Conservation (phyloP, 139 green algal genomes). For the Chlorokybus atmophyticus region DNA sequence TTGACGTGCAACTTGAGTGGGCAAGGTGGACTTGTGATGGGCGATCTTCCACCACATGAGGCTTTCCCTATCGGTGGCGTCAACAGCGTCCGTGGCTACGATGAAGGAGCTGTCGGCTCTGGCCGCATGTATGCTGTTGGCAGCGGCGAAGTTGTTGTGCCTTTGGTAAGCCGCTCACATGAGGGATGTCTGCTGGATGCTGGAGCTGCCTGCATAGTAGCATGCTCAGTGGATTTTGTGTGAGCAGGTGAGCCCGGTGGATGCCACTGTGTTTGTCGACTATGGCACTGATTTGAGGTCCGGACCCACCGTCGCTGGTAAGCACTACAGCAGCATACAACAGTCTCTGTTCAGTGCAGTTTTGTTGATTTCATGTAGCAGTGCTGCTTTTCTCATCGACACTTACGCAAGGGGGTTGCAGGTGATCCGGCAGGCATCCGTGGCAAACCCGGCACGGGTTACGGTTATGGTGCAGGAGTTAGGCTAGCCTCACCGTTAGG, state of each 20-base stretch:
- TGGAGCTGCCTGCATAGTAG: neutral
- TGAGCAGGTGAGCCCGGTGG: conserved; percentile 32
- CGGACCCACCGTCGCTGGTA: conserved; percentile 59
- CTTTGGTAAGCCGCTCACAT: conserved; percentile 34
- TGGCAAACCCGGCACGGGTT: conserved; percentile 73
- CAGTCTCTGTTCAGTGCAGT: no score
- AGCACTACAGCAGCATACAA: no score
- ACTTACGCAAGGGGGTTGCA: no score
- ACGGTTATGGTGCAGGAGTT: conserved; percentile 71
- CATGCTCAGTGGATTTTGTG: conserved; percentile 4
- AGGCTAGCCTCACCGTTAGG: conserved; percentile 78
- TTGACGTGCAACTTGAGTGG: conserved; percentile 18
- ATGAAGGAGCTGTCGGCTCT: conserved; percentile 78
- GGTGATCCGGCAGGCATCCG: conserved; percentile 40
- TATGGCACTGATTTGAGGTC: conserved; percentile 77
- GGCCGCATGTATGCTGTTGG: conserved; percentile 65
- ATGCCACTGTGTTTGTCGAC: conserved; percentile 76
- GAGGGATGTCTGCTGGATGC: neutral
- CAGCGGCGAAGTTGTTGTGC: conserved; percentile 63
- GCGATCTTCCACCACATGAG: conserved; percentile 91
- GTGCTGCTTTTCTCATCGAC: no score
- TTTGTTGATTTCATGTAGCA: no score
- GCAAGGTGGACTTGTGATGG: conserved; percentile 44
- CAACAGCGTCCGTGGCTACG: conserved; percentile 66
- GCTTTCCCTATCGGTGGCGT: conserved; percentile 89